Conservation (phyloP, 1,284 basidiomycete genomes). For the Ustilago shanxiensis region DNA sequence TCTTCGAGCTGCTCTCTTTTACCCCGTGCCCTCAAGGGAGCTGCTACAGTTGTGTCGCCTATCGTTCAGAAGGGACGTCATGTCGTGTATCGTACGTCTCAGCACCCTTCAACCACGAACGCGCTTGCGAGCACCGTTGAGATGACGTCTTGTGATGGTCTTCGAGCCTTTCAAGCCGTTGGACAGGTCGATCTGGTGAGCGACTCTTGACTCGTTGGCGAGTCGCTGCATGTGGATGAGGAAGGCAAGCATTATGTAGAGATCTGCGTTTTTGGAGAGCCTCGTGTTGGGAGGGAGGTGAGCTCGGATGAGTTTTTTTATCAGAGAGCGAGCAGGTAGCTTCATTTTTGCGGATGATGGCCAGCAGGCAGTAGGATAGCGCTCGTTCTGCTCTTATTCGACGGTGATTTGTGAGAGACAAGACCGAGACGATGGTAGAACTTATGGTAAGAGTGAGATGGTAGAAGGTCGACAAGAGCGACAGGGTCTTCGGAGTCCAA, state of each 20-base stretch:
- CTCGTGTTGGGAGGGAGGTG: slow-evolving; percentile 45
- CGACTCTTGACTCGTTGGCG: slow-evolving; percentile 45
- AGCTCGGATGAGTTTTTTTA: slow-evolving; percentile 46
- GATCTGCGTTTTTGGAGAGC: slow-evolving; percentile 48
- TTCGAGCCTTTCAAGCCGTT: slow-evolving; percentile 41
- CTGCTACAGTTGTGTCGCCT: too few relatives aligned
- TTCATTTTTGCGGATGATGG: slow-evolving; percentile 37
- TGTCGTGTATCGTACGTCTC: background rate
- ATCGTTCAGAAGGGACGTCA: background rate
- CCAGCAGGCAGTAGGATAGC: too few relatives aligned
- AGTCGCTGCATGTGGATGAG: slow-evolving; percentile 48
- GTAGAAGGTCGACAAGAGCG: background rate
- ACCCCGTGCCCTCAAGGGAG: too few relatives aligned
- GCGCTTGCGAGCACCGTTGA: slow-evolving; percentile 46
- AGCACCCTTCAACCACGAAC: slow-evolving; percentile 29
- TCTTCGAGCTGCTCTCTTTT: too few relatives aligned
- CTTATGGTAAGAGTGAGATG: slow-evolving; percentile 1
- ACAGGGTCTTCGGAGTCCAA: background rate
- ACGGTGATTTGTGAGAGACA: too few relatives aligned
- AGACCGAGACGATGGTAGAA: too few relatives aligned
- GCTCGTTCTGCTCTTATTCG: too few relatives aligned
- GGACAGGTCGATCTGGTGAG: slow-evolving; percentile 45
- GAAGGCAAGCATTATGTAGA: slow-evolving; percentile 51
- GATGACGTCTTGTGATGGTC: slow-evolving; percentile 37
- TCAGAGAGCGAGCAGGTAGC: slow-evolving; percentile 41